Base-by-base conservation (phyloP, 2,329 filamentous ascomycete genomes). In the Parasarocladium wereldwijsianum region DNA sequence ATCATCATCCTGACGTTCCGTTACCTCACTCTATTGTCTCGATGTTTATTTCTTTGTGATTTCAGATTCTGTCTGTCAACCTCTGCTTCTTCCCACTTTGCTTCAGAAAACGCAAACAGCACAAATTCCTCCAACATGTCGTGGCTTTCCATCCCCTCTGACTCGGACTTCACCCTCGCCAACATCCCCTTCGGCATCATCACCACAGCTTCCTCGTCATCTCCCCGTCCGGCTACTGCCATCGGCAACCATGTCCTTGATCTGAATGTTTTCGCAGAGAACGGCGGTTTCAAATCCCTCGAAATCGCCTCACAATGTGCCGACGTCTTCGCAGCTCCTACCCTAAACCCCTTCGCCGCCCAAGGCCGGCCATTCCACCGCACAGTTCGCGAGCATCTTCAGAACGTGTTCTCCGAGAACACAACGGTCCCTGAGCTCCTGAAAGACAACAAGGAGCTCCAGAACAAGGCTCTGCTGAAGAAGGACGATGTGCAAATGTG, bases 111-210 rank as follows among this genome's bases (percentile, higher is more conserved):
- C 30, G 9, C 8, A 13, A 26, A 9, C 34, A 26, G 23, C 26
- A 20, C 20, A 17, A 26, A 17, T 4, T 26, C 26, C 22, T 17
- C 20, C 31, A 32, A 22, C 20, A 40, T 40, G 37, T 46, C 43
- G 22, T 49, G 46, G 46, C 38, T 49, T 18, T 18, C 37, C 24
- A 40, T 49, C 32, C 26, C 41, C 12, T 32, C 38, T 8, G 35
- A 38, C 14, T 43, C 40, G 10, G 41, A 50, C 42, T 86, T 86
- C 54, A 83, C 80, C 7, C 57, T 87, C 30, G 71, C 76, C 44
- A 90, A 90, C 47, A 76, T 90, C 32, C 82, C 82, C 2, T 87
- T 87, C 45, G 82, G 82, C 43, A 74, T 90, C 57, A 81, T 90
- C 46, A 77, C 73, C 17, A 77, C 76, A 1, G 38, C 61, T 3